Base-by-base conservation (phyloP, 176 grass and related monocot species). In the Phyllostachys edulis region DNA sequence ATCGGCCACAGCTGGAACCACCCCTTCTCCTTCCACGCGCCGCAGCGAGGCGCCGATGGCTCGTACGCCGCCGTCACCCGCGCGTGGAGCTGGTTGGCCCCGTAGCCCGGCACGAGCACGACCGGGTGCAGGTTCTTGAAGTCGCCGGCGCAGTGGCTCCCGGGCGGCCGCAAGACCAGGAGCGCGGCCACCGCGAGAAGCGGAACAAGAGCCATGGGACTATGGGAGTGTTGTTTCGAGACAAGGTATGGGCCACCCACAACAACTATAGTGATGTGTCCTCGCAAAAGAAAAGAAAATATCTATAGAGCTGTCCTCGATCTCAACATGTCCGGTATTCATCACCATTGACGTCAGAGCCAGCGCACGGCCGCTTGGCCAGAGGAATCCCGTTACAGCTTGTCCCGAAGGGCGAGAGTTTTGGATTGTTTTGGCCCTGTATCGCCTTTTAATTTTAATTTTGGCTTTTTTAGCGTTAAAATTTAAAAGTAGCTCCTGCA, bases 1-100 rank as follows among this genome's bases (percentile, higher is more conserved):
- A 79, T 66, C 13, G 92, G 90, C 94, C 94, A 96, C 41, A 93
- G 71, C 86, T n/a, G 40, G 78, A 93, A 96, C 94, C 94, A 96
- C 6, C 51, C 86, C 4, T 83, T 62, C 65, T 50, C 82, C 39
- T 20, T 73, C 51, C 21, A 44, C 55, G 17, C 77, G 71, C 40
- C 40, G 91, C 91, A 93, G 76, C 76, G 9, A 6, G 86, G 73
- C 59, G 40, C 83, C 63, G 84, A 37, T 2, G 94, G 94, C 50
- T 67, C 67, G 89, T 90, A 91, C 76, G 77, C 84, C 29, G 63
- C 16, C 7, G 89, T 93, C 73, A 96, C 86, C 79, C 39, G 87
- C 29, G 84, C 91, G 12, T 93, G 80, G 4, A 96, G 84, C 40
- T 80, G 80, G 91, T 85, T 96, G 36, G 91, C 56, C 8, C 80